These are phyloP conservation scores for Claviceps fusiformis DNA, from an alignment of 2,329 filamentous ascomycete species.

Conservation along the genomic window DNA sequence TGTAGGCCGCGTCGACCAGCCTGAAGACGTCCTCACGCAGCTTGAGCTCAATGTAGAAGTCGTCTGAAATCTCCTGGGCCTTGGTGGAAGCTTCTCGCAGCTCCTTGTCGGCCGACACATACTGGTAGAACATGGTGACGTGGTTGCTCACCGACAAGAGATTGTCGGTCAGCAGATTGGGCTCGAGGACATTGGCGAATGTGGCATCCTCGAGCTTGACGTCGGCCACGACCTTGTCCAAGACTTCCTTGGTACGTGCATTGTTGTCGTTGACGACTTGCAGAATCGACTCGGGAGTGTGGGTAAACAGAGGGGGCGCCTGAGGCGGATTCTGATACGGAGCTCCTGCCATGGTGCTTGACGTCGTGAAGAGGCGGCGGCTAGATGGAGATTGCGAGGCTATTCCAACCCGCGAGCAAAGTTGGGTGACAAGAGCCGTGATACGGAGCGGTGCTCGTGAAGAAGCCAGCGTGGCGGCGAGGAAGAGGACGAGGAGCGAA, in stretches of 20 bases:
- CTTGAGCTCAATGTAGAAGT: conserved; percentile 62
- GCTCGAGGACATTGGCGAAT: conserved; percentile 44
- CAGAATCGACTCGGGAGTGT: conserved; percentile 55
- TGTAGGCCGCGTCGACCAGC: conserved; percentile 45
- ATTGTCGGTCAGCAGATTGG: conserved; percentile 64
- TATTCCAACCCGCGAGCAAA: conserved; percentile 23
- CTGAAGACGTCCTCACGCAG: conserved; percentile 75
- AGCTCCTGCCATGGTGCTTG: conserved; percentile 47
- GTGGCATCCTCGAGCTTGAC: conserved; percentile 37
- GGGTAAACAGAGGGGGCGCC: conserved; percentile 63
- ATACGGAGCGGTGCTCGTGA: conserved; percentile 46
- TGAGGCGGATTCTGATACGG: conserved; percentile 65
- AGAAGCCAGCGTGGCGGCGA: conserved; percentile 54
- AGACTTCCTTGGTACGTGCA: conserved; percentile 44
- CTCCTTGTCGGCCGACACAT: conserved; percentile 54
- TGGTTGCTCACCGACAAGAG: conserved; percentile 41
- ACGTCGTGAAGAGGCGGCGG: conserved; percentile 27
- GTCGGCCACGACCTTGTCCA: conserved; percentile 55
- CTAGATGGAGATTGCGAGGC: conserved; percentile 5
- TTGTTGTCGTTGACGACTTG: conserved; percentile 54
- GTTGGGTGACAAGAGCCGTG: conserved; percentile 40
- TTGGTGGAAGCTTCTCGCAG: conserved; percentile 65
- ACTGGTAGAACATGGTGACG: conserved; percentile 70
- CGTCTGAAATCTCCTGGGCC: conserved; percentile 61
- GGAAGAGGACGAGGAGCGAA: conserved; percentile 41